Conservation (phyloP, 129 eudicot genomes). For the Flaveria brownii region DNA sequence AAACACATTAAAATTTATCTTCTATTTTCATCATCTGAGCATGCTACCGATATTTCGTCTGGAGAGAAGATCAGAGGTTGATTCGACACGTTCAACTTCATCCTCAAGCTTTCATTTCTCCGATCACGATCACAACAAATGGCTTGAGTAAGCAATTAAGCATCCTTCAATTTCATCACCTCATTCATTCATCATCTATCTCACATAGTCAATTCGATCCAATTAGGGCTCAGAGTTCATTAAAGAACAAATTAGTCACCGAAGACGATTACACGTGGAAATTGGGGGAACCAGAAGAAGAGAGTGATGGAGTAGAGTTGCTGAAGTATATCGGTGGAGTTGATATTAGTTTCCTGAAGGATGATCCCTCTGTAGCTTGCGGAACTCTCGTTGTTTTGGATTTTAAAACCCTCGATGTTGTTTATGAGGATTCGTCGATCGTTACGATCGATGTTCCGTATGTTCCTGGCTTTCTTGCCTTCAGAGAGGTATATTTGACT, state of each 20-base stretch:
- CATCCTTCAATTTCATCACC: neutral
- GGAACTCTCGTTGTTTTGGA: constrained; percentile 83
- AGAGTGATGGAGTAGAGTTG: constrained; percentile 29
- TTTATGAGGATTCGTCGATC: constrained; percentile 62
- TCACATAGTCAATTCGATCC: constrained; percentile 16
- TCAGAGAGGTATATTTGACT: constrained; percentile 66
- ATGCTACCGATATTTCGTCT: too few species aligned
- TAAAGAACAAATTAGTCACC: constrained; percentile 54
- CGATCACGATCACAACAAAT: constrained; percentile 18
- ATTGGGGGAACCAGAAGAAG: constrained; percentile 35
- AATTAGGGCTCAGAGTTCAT: constrained; percentile 67
- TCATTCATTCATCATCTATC: constrained; percentile 13
- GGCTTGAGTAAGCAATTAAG: constrained; percentile 30
- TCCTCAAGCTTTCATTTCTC: constrained; percentile 15
- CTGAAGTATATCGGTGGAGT: constrained; percentile 89
- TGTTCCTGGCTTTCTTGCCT: constrained; percentile 89
- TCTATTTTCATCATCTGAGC: too few species aligned
- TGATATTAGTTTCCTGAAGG: constrained; percentile 79
- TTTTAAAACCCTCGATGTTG: constrained; percentile 51
- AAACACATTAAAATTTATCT: too few species aligned
- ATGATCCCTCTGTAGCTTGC: constrained; percentile 73
- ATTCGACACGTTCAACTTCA: constrained; percentile 15
- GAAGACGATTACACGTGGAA: constrained; percentile 73
- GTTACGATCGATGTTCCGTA: constrained; percentile 68
- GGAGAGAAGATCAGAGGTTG: constrained; percentile 21